Percentiles rank a stretch among this genome's conserved stretches.
Evolutionary conservation across 2,329 filamentous ascomycete species (phyloP).

Genomic region (Ustilaginoidea virens): DNA sequence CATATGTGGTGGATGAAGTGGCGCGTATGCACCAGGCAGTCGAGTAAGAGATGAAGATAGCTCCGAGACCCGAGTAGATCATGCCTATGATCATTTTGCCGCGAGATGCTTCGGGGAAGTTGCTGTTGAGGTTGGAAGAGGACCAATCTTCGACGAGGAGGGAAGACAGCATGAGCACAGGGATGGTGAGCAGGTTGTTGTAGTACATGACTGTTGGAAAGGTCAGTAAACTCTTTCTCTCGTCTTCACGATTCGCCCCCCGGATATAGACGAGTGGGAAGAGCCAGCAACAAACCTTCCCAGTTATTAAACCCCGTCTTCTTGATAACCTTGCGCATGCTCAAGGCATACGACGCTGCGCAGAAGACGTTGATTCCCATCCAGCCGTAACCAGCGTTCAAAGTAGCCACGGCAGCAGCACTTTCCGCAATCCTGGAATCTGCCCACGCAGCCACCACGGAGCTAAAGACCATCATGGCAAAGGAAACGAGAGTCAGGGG

Average conservation of each 20-base stretch:
- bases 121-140: slow-evolving; percentile 60
- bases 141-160: slow-evolving; percentile 89
- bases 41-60: slow-evolving; percentile 98
- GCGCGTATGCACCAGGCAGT: slow-evolving; percentile 98
- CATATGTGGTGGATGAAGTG: slow-evolving; percentile 94
- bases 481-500: slow-evolving; percentile 84
- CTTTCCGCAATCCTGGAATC: slow-evolving; percentile 70
- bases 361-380: slow-evolving; percentile 96
- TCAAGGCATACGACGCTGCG: slow-evolving; percentile 74
- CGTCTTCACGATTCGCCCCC: neutral
- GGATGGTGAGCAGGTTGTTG: slow-evolving; percentile 96
- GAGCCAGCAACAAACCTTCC: slow-evolving; percentile 77
- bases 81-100: slow-evolving; percentile 74
- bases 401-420: slow-evolving; percentile 64
- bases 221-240: slow-evolving; percentile 14
- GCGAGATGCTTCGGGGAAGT: slow-evolving; percentile 74
- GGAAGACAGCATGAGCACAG: slow-evolving; percentile 71
- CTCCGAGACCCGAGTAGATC: slow-evolving; percentile 82
- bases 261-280: too few species aligned
- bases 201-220: slow-evolving; percentile 87
- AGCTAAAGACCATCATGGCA: slow-evolving; percentile 90
- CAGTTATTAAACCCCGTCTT: slow-evolving; percentile 99
- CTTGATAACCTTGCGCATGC: slow-evolving; percentile 98
- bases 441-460: slow-evolving; percentile 89
- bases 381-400: slow-evolving; percentile 94